These are phyloP conservation scores for Acidiella bohemica DNA, from an alignment of 495 filamentous ascomycete species.

Conservation along the genomic window DNA sequence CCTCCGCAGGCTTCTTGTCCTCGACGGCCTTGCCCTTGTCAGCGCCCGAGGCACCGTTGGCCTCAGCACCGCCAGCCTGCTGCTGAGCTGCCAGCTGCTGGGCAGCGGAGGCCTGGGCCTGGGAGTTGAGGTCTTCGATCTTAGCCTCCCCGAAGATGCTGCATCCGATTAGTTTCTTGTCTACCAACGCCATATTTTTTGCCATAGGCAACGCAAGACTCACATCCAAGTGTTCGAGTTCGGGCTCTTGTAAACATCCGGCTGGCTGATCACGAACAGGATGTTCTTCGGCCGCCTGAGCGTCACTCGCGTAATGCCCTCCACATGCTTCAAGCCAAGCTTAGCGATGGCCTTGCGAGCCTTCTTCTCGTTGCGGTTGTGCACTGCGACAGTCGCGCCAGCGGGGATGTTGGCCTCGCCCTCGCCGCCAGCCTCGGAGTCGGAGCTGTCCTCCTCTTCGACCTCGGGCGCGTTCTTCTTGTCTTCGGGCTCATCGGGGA, in stretches of 20 bases:
- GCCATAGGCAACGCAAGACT: constrained; percentile 24
- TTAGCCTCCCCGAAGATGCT: constrained; percentile 99
- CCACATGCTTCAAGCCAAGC: constrained; percentile 88
- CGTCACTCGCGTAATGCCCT: constrained; percentile 95
- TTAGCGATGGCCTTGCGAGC: constrained; percentile 96
- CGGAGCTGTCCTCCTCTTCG: constrained; percentile 63
- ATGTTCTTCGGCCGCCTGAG: constrained; percentile 97
- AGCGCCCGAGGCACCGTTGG: constrained; percentile 36
- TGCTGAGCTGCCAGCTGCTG: constrained; percentile 71
- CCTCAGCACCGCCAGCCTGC: constrained; percentile 37
- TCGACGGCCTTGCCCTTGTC: constrained; percentile 66
- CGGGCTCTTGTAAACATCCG: constrained; percentile 97
- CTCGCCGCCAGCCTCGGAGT: constrained; percentile 42
- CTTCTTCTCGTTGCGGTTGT: constrained; percentile 99
- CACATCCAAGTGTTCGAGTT: constrained; percentile 99
- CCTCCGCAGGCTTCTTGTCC: constrained; percentile 66
- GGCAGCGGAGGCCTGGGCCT: constrained; percentile 84
- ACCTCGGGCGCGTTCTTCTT: constrained; percentile 51
- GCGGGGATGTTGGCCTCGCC: constrained; percentile 59
- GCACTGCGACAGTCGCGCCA: constrained; percentile 75
- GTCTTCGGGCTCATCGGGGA: constrained; percentile 75
- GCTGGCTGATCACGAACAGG: constrained; percentile 98
- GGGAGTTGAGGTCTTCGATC: constrained; percentile 98
- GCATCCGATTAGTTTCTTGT: background rate
- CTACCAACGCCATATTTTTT: background rate